A percentile compares a stretch with the other conserved stretches of the same genome.
Conservation (phyloP, 2,329 filamentous ascomycete species). For the Zalaria sp. region DNA sequence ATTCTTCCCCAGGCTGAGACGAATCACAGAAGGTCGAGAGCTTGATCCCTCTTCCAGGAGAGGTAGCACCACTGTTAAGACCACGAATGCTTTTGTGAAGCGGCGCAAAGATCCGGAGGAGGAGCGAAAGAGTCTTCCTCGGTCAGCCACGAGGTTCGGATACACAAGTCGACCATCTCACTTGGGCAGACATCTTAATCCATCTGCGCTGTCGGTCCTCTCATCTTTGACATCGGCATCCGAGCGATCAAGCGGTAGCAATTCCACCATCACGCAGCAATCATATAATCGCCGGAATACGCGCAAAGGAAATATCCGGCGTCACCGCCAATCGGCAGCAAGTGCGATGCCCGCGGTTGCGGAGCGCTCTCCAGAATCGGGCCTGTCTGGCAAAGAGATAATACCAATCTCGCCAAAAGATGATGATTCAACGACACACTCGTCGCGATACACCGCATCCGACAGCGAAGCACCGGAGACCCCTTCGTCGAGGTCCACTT, state of each 20-base stretch:
- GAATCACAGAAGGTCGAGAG: not conserved
- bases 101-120: not conserved
- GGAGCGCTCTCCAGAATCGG: slow-evolving; percentile 17
- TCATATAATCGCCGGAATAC: slow-evolving; percentile 20
- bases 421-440: slow-evolving; percentile 10
- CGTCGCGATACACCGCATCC: slow-evolving; percentile 17
- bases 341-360: slow-evolving; percentile 7
- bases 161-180: slow-evolving; percentile 23
- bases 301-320: slow-evolving; percentile 12
- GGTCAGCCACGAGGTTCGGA: slow-evolving; percentile 13
- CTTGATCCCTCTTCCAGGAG: not conserved
- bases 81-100: no score
- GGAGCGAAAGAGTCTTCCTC: not conserved
- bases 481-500: slow-evolving; percentile 16
- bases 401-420: slow-evolving; percentile 6
- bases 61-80: no score
- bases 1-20: slow-evolving; percentile 23
- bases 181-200: no score
- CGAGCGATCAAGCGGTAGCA: slow-evolving; percentile 28
- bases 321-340: slow-evolving; percentile 6
- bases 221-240: slow-evolving; percentile 27
- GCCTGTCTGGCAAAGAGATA: slow-evolving; percentile 7
- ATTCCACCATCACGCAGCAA: slow-evolving; percentile 29
- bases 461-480: slow-evolving; percentile 15
- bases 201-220: slow-evolving; percentile 19